Evolutionary conservation across 208 protist species (phyloP).

Genomic region (Crithidia acanthocephali): DNA sequence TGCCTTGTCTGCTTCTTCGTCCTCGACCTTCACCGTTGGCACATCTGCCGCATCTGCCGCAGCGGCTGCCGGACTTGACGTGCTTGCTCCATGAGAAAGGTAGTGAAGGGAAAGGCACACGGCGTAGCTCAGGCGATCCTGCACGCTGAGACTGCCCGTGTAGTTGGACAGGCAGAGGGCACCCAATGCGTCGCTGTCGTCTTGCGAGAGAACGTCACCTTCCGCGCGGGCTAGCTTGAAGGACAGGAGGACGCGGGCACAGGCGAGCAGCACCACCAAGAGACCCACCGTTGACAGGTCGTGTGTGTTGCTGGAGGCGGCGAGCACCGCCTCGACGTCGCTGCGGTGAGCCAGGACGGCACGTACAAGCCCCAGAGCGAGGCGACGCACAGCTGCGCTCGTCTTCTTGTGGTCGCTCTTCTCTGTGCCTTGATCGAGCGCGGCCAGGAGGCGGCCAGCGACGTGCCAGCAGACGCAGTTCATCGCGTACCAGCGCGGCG

Average conservation of each 20-base stretch:
- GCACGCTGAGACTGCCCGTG: conserved; percentile 50
- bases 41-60: not conserved
- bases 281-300: conserved; percentile 36
- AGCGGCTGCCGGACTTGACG: not conserved
- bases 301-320: conserved; percentile 10
- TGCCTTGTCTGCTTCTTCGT: conserved; percentile 11
- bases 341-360: conserved; percentile 3
- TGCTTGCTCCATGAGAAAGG: conserved; percentile 14
- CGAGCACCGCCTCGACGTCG: conserved; percentile 13
- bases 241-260: conserved; percentile 24
- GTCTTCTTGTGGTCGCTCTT: not conserved
- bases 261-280: conserved; percentile 43
- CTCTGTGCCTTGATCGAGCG: conserved; percentile 22
- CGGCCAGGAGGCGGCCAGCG: conserved; percentile 35
- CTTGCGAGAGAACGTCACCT: conserved; percentile 3
- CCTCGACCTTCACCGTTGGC: conserved; percentile 1
- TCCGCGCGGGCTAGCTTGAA: conserved; percentile 6
- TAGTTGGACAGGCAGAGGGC: conserved; percentile 58
- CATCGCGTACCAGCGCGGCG: conserved; percentile 46
- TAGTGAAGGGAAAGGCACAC: conserved; percentile 76
- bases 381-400: not conserved
- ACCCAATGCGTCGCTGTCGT: conserved; percentile 12
- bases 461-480: conserved; percentile 48
- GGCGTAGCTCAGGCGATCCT: conserved; percentile 81
- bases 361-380: conserved; percentile 17